phyloP scores from a whole-genome alignment of 805 yeast species.

The Candida methanosorbosa region DNA sequence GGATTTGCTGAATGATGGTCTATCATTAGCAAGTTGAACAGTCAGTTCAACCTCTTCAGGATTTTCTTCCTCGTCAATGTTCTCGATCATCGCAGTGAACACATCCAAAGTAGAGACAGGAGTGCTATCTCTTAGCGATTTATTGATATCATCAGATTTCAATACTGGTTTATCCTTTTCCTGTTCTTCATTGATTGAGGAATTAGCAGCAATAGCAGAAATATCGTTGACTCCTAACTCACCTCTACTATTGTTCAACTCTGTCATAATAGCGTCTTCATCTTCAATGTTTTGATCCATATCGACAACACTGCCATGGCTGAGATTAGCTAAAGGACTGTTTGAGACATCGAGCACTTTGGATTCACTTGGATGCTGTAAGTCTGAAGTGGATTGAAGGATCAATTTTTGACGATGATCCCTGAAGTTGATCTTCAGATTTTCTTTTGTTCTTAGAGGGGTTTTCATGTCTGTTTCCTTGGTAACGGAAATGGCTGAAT shows the following conservation, averaged over 20 bases:
- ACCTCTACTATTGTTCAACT: constrained; percentile 5
- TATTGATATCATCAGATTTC: constrained; percentile 5
- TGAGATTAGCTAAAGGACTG: constrained; percentile 24
- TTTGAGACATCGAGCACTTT: constrained; percentile 11
- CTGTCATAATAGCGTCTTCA: constrained; percentile 17
- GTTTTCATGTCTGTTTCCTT: constrained; percentile 4
- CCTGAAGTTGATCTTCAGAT: background rate
- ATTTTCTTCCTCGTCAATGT: constrained; percentile 10
- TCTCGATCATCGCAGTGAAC: constrained; percentile 12
- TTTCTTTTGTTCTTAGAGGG: constrained; percentile 1
- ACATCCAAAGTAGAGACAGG: constrained; percentile 16
- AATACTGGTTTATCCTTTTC: constrained; percentile 3
- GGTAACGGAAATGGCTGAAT: background rate
- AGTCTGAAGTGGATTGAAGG: background rate
- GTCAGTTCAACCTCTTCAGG: constrained; percentile 5
- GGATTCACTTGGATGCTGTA: constrained; percentile 1
- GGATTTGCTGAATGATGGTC: constrained; percentile 7
- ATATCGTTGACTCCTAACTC: constrained; percentile 8
- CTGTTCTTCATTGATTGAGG: constrained; percentile 6
- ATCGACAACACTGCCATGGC: constrained; percentile 16
- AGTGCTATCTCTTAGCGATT: constrained; percentile 17
- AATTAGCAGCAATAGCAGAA: constrained; percentile 13
- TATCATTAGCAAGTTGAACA: too few relatives aligned
- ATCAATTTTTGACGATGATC: background rate
- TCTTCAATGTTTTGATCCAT: constrained; percentile 15